These are phyloP conservation scores for Liriodendron chinense DNA, from an alignment of 164 flowering plant genomes.

Conservation along the genomic window DNA sequence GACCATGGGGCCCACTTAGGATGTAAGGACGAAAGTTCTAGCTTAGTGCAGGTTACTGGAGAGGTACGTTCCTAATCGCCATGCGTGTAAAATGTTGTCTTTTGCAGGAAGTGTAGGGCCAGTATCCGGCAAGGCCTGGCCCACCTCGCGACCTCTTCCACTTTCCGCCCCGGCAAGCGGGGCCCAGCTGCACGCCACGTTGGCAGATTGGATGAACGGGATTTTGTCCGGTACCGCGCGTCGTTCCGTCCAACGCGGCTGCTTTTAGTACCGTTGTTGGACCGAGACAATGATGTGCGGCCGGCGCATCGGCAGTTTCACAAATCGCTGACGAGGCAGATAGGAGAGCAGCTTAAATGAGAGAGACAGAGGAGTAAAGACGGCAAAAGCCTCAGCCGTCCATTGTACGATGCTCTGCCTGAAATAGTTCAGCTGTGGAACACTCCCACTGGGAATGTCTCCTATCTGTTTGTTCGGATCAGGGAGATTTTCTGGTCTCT, in stretches of 20 bases:
- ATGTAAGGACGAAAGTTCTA: neutral
- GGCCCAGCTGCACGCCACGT: constrained; percentile 29
- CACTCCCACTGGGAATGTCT: too few species aligned
- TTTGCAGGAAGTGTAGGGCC: neutral
- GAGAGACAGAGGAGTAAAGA: too few species aligned
- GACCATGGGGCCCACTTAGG: neutral
- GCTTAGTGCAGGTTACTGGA: neutral
- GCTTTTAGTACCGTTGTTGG: constrained; percentile 33
- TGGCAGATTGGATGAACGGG: constrained; percentile 21
- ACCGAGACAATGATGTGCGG: constrained; percentile 38
- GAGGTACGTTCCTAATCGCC: too few species aligned
- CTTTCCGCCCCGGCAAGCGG: constrained; percentile 29
- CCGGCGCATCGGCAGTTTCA: constrained; percentile 25
- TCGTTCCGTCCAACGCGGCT: constrained; percentile 22
- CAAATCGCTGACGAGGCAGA: too few species aligned
- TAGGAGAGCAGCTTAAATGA: too few species aligned
- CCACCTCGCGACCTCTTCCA: constrained; percentile 25
- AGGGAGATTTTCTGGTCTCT: too few species aligned
- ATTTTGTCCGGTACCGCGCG: constrained; percentile 4
- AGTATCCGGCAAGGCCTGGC: constrained; percentile 17
- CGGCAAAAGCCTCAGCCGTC: too few species aligned
- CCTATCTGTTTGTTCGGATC: too few species aligned
- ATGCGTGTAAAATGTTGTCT: neutral
- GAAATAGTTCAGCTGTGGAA: too few species aligned
- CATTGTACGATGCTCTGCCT: too few species aligned